phyloP scores from a whole-genome alignment of 75 land plant species.

The Larix kaempferi region DNA sequence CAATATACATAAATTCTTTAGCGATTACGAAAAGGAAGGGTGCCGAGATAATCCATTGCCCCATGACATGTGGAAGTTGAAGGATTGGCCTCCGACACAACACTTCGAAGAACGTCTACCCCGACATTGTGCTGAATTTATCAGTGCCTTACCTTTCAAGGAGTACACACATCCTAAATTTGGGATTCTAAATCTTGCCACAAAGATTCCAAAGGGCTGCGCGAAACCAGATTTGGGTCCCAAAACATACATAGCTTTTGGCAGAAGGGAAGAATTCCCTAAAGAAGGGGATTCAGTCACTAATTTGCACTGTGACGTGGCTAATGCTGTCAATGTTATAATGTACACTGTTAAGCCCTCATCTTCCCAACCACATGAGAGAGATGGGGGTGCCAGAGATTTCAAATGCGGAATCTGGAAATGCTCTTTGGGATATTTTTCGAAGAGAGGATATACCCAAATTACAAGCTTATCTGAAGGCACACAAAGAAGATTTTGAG shows the following conservation, averaged over 20 bases:
- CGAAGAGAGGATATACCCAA: constrained; percentile 60
- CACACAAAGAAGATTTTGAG: too few relatives aligned
- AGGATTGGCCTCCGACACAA: constrained; percentile 79
- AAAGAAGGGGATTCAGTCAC: constrained; percentile 65
- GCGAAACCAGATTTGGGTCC: constrained; percentile 77
- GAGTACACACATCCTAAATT: constrained; percentile 81
- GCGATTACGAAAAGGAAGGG: constrained; percentile 66
- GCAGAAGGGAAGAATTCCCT: constrained; percentile 56
- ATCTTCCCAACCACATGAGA: too few relatives aligned
- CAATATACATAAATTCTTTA: constrained; percentile 55
- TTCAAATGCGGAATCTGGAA: too few relatives aligned
- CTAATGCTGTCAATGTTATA: constrained; percentile 52
- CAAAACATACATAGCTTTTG: constrained; percentile 76
- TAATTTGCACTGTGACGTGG: constrained; percentile 83
- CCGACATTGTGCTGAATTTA: constrained; percentile 79
- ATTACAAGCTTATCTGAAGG: constrained; percentile 39
- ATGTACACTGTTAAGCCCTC: too few relatives aligned
- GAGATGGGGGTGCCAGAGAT: too few relatives aligned
- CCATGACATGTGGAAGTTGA: constrained; percentile 74
- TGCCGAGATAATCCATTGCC: constrained; percentile 35
- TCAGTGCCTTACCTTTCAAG: constrained; percentile 65
- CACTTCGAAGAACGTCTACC: constrained; percentile 72
- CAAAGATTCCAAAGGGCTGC: constrained; percentile 69
- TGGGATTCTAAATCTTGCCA: constrained; percentile 86
- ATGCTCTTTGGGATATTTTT: constrained; percentile 34